Base-by-base conservation (phyloP, 441 rosid species). In the Corymbia citriodora region DNA sequence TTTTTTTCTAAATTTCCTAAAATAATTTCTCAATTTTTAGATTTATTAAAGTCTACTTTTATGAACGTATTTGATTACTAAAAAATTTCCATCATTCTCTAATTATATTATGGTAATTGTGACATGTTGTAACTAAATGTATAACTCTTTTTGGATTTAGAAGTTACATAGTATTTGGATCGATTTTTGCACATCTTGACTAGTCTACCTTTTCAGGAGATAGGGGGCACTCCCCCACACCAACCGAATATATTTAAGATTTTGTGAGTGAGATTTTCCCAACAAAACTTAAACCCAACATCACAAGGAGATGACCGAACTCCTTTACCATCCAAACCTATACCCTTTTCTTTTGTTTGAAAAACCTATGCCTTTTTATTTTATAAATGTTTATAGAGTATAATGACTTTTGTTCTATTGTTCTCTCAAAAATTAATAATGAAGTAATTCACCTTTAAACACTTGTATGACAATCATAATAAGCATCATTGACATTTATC, bases 81-180 rank as follows among this genome's bases (percentile, higher is more conserved):
- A 65, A 31, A 14, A n/a, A 6, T 65, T n/a, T 15, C 2, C 72
- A 65, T 65, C 19, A n/a, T 65, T n/a, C 8, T 65, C 9, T n/a
- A n/a, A 14, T 31, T 3, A 25, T 61, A 61, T 27, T 61, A 25
- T 61, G 3, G 1, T 61, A 61, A 12, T 8, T 0, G 0, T 27
- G 16, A 12, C 1, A 11, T 61, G 68, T 27, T 27, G 68, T 61
- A 61, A 61, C 31, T 12, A 65, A 65, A 36, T n/a, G 0, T 14
- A 29, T 7, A n/a, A n/a, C 36, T 65, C 36, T 65, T 1, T 0
- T 29, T 8, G 18, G 10, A n/a, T 13, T 65, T n/a, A 65, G 72
- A 18, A 29, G 8, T 65, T 36, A 65, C 36, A 7, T 65, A n/a
- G 16, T 65, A 1, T 65, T 29, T 4, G 16, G 21, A 15, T 0